phyloP scores from a whole-genome alignment of 2,329 filamentous ascomycete species.

The Trichoderma sp. region DNA sequence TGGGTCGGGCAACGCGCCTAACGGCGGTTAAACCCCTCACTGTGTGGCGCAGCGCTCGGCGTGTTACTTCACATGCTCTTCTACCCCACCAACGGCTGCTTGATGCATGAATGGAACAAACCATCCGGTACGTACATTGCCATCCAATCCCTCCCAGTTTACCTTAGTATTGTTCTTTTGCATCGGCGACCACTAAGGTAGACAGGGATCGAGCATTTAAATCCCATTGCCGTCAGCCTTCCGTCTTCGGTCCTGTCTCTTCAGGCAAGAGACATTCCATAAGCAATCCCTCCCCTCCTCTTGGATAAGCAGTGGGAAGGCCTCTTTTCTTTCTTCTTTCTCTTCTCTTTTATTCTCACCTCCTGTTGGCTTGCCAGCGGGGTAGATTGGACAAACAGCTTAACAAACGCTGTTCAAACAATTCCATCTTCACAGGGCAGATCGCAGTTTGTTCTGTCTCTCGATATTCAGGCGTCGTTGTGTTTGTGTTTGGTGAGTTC shows the following conservation, averaged over 20 bases:
- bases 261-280: background rate
- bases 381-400: background rate
- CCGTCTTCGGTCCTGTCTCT: background rate
- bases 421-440: background rate
- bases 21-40: slow-evolving; percentile 4
- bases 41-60: background rate
- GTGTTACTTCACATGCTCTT: background rate
- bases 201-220: slow-evolving; percentile 14
- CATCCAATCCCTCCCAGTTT: background rate
- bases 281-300: slow-evolving; percentile 1
- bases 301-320: background rate
- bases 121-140: slow-evolving; percentile 3
- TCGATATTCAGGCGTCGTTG: background rate
- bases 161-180: slow-evolving; percentile 9
- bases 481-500: slow-evolving; percentile 14
- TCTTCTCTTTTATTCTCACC: background rate
- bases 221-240: slow-evolving; percentile 3
- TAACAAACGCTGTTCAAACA: background rate
- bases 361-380: background rate
- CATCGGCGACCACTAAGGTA: background rate
- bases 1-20: background rate
- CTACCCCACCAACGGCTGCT: background rate
- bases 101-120: background rate
- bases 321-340: background rate
- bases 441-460: background rate